Percentiles rank a stretch among this genome's conserved stretches.
Evolutionary conservation across 2,329 filamentous ascomycete species (phyloP).

Genomic region (Fusarium albidum): DNA sequence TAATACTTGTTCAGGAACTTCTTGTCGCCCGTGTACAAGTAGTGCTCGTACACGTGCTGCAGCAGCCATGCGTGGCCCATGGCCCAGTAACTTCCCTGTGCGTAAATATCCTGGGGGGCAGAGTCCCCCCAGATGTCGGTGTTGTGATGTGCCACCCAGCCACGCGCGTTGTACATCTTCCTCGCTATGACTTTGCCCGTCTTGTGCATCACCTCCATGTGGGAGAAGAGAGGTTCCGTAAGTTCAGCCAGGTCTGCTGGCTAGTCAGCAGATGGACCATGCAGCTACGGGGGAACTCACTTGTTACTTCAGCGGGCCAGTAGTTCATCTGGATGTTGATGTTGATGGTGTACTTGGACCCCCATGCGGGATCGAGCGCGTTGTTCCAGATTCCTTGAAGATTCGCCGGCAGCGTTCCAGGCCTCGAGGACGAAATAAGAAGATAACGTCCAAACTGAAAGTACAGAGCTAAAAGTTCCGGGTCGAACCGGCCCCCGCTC

Average conservation of each 20-base stretch:
- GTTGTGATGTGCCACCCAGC: slow-evolving; percentile 6
- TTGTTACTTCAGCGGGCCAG: slow-evolving; percentile 1
- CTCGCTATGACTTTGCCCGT: not conserved
- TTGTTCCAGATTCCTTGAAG: slow-evolving; percentile 5
- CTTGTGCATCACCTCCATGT: slow-evolving; percentile 1
- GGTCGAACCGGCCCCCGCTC: not conserved
- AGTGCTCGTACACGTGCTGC: slow-evolving; percentile 5
- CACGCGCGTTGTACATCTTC: slow-evolving; percentile 2
- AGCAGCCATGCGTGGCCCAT: slow-evolving; percentile 5
- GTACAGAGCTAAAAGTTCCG: not conserved
- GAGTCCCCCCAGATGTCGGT: slow-evolving; percentile 6
- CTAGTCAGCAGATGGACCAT: too few species aligned
- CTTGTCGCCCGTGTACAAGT: not conserved
- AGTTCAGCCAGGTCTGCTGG: not conserved
- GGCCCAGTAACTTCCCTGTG: slow-evolving; percentile 1
- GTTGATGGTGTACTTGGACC: slow-evolving; percentile 5
- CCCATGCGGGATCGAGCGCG: not conserved
- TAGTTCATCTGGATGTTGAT: slow-evolving; percentile 9
- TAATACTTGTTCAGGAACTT: not conserved
- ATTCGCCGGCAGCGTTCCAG: not conserved
- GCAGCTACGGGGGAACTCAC: not conserved
- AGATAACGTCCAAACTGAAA: not conserved
- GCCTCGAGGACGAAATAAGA: not conserved
- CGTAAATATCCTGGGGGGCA: slow-evolving; percentile 4
- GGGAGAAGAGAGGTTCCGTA: not conserved